A percentile compares a stretch with the other conserved stretches of the same genome.
Conservation (phyloP, 345 rosid species). For the Hypericum androsaemum region DNA sequence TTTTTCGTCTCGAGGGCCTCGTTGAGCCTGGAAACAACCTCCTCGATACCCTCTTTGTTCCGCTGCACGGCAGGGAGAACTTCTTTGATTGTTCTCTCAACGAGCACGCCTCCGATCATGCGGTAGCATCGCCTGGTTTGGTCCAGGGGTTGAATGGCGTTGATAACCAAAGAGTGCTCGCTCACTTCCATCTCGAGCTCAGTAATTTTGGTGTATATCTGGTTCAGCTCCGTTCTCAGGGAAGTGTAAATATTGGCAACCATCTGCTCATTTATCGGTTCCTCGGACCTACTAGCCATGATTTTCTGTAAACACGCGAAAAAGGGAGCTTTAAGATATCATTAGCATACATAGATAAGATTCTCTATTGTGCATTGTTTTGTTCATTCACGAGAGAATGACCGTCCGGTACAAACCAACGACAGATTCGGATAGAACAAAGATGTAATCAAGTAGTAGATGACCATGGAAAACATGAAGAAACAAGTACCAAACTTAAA, state of each 20-base stretch:
- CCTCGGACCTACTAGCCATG: conserved; percentile 51
- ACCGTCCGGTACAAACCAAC: no score
- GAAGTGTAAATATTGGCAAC: conserved; percentile 56
- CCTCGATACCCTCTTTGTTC: conserved; percentile 90
- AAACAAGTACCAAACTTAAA: no score
- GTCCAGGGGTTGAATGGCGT: conserved; percentile 81
- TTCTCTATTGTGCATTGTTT: no score
- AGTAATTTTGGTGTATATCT: conserved; percentile 81
- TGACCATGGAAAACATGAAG: no score
- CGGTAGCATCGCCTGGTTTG: conserved; percentile 75
- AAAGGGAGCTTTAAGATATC: not conserved
- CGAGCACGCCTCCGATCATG: conserved; percentile 92
- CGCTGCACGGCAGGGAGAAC: conserved; percentile 92
- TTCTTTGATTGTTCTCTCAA: conserved; percentile 85
- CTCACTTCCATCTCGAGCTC: conserved; percentile 94
- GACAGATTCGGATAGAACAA: no score
- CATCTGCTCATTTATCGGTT: conserved; percentile 59
- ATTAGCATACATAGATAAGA: not conserved
- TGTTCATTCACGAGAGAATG: no score
- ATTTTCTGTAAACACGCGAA: conserved; percentile 16
- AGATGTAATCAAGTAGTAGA: no score
- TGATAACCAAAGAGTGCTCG: conserved; percentile 78
- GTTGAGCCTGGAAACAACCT: conserved; percentile 66
- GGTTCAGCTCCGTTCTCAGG: conserved; percentile 74
- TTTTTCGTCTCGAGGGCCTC: conserved; percentile 81